Conservation (phyloP, 768 basidiomycete species). For the Pleurotus platypus region DNA sequence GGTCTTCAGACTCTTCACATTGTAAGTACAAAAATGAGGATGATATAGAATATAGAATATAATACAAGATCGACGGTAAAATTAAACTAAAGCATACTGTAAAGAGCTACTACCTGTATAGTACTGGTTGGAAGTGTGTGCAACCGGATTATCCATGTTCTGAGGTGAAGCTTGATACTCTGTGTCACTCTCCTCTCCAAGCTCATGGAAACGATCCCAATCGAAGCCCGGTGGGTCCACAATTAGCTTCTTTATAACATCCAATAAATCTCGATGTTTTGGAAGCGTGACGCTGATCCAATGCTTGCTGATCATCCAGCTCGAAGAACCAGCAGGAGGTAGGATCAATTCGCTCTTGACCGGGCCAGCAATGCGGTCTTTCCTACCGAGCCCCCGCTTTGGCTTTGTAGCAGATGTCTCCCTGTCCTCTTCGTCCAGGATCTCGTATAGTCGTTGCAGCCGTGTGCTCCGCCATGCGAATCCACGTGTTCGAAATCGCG, state of each 20-base stretch:
- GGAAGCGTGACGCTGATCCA: conserved; percentile 47
- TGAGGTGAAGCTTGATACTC: conserved; percentile 21
- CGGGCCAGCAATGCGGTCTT: conserved; percentile 49
- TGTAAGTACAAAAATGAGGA: too few relatives aligned
- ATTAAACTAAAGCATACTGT: conserved; percentile 29
- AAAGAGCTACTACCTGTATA: conserved; percentile 26
- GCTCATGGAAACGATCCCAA: conserved; percentile 40
- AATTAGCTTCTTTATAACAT: conserved; percentile 38
- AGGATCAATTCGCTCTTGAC: conserved; percentile 53
- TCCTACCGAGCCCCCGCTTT: conserved; percentile 56
- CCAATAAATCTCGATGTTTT: conserved; percentile 45
- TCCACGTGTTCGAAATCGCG: conserved; percentile 51
- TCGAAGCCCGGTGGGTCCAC: conserved; percentile 46
- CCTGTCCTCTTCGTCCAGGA: conserved; percentile 50
- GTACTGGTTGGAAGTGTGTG: conserved; percentile 11
- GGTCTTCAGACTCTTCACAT: too few relatives aligned
- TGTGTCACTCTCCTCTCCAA: conserved; percentile 59
- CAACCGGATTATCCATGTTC: conserved; percentile 14
- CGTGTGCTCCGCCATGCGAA: conserved; percentile 67
- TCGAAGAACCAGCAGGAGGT: conserved; percentile 60
- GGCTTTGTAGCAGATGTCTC: conserved; percentile 42
- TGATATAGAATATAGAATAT: too few relatives aligned
- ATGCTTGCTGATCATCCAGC: conserved; percentile 74
- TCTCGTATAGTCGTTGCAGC: conserved; percentile 54
- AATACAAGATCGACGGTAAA: not conserved